These are phyloP conservation scores for Craterostigma plantagineum DNA, from an alignment of 257 asterid species.

Conservation along the genomic window DNA sequence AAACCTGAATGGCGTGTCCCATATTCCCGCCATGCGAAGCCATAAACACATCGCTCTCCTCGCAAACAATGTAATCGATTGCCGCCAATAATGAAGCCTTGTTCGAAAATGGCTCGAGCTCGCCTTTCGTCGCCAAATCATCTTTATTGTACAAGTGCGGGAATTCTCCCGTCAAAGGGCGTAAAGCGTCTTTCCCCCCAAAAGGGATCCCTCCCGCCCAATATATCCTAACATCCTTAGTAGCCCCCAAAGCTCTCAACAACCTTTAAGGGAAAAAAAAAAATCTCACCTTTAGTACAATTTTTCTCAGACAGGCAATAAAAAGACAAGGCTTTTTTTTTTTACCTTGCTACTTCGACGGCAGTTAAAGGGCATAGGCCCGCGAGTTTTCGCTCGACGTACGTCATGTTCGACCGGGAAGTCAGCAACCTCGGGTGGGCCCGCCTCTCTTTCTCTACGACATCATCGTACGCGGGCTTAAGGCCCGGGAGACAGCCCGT, in stretches of 20 bases:
- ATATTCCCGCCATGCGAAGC: constrained; percentile 97
- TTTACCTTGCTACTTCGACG: constrained; percentile 57
- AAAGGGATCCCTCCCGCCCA: constrained; percentile 94
- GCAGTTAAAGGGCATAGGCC: constrained; percentile 92
- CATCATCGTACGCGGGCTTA: constrained; percentile 40
- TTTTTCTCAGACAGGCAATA: too few species aligned
- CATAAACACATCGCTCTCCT: constrained; percentile 84
- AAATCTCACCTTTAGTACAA: too few species aligned
- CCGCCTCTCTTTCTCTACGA: constrained; percentile 54
- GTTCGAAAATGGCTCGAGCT: constrained; percentile 60
- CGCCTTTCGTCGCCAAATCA: constrained; percentile 64
- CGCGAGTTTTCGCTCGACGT: constrained; percentile 53
- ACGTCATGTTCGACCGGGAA: constrained; percentile 76
- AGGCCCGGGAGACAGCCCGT: constrained; percentile 96
- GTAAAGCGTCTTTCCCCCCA: constrained; percentile 67
- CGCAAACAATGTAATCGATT: constrained; percentile 68
- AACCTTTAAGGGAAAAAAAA: constrained; percentile 30
- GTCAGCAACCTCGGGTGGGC: constrained; percentile 65
- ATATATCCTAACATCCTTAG: constrained; percentile 44
- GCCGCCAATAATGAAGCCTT: constrained; percentile 80
- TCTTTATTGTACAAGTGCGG: constrained; percentile 71
- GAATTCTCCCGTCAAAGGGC: constrained; percentile 46
- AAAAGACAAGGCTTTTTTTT: background rate
- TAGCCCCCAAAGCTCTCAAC: constrained; percentile 86
- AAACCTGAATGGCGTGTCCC: constrained; percentile 92